Evolutionary conservation across 768 basidiomycete genomes (phyloP).

Genomic region (Boletus subparvulus): DNA sequence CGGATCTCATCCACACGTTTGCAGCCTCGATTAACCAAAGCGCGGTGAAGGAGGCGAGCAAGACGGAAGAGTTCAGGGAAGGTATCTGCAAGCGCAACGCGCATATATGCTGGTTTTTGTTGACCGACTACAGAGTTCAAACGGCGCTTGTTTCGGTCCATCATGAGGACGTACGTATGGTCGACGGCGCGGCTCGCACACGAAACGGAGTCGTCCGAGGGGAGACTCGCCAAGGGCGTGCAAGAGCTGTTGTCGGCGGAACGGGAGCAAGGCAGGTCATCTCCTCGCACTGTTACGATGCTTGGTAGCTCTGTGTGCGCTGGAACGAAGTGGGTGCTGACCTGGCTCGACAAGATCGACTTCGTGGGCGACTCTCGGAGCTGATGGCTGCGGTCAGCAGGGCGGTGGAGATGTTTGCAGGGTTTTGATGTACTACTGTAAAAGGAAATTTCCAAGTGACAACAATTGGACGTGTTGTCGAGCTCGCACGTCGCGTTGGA

Average conservation of each 20-base stretch:
- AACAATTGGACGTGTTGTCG: slow-evolving; percentile 15
- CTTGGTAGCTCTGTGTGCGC: slow-evolving; percentile 24
- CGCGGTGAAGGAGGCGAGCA: slow-evolving; percentile 17
- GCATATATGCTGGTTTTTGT: slow-evolving; percentile 27
- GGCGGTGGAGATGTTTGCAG: slow-evolving; percentile 26
- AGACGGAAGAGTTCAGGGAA: slow-evolving; percentile 19
- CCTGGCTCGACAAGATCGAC: slow-evolving; percentile 18
- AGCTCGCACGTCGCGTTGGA: slow-evolving; percentile 8
- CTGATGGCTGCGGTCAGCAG: slow-evolving; percentile 27
- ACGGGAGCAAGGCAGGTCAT: slow-evolving; percentile 37
- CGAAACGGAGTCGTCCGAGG: slow-evolving; percentile 18
- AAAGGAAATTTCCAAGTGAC: slow-evolving; percentile 27
- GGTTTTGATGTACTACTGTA: slow-evolving; percentile 17
- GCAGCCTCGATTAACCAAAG: slow-evolving; percentile 18
- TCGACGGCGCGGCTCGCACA: slow-evolving; percentile 24
- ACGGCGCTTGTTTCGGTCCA: slow-evolving; percentile 13
- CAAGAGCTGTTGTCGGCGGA: slow-evolving; percentile 19
- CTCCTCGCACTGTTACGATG: slow-evolving; percentile 14
- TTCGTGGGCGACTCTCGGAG: slow-evolving; percentile 23
- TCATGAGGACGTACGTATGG: slow-evolving; percentile 25
- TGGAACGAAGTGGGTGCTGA: slow-evolving; percentile 14
- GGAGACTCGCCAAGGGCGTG: slow-evolving; percentile 11
- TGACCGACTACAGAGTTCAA: slow-evolving; percentile 24
- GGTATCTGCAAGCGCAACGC: slow-evolving; percentile 16
- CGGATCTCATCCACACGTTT: slow-evolving; percentile 19